Evolutionary conservation across 192 early-diverging fungal genomes (phyloP).

Genomic region (Martensiomyces pterosporus): DNA sequence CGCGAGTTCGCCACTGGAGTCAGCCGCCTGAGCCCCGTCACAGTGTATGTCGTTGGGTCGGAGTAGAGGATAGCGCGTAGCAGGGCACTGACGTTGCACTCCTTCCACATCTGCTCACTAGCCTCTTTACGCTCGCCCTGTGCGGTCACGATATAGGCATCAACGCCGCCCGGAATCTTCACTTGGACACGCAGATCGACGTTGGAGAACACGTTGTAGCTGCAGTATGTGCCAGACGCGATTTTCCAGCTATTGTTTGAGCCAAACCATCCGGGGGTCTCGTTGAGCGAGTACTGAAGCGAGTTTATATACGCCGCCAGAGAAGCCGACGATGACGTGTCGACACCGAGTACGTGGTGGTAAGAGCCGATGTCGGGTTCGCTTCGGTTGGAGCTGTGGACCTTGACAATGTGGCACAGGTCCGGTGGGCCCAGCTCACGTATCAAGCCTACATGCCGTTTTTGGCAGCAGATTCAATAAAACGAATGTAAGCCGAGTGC

Average conservation of each 20-base stretch:
- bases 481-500: no score
- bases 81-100: conserved; percentile 82
- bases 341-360: conserved; percentile 73
- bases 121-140: conserved; percentile 82
- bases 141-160: conserved; percentile 83
- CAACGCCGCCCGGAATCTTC: conserved; percentile 96
- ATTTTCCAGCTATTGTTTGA: conserved; percentile 57
- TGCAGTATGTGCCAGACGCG: conserved; percentile 75
- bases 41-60: conserved; percentile 78
- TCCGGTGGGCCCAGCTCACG: conserved; percentile 97
- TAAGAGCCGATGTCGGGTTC: conserved; percentile 71
- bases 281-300: conserved; percentile 68
- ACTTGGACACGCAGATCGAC: conserved; percentile 98
- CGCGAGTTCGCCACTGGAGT: conserved; percentile 75
- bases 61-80: conserved; percentile 89
- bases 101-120: conserved; percentile 82
- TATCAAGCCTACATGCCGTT: conserved; percentile 62
- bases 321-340: conserved; percentile 90
- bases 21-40: conserved; percentile 85
- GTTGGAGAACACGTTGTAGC: conserved; percentile 96
- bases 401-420: conserved; percentile 93
- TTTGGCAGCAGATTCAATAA: no score
- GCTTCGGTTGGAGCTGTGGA: conserved; percentile 57
- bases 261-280: conserved; percentile 46
- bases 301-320: conserved; percentile 98